phyloP scores from a whole-genome alignment of 148 eudicot genomes.

The Chenopodium quinoa region DNA sequence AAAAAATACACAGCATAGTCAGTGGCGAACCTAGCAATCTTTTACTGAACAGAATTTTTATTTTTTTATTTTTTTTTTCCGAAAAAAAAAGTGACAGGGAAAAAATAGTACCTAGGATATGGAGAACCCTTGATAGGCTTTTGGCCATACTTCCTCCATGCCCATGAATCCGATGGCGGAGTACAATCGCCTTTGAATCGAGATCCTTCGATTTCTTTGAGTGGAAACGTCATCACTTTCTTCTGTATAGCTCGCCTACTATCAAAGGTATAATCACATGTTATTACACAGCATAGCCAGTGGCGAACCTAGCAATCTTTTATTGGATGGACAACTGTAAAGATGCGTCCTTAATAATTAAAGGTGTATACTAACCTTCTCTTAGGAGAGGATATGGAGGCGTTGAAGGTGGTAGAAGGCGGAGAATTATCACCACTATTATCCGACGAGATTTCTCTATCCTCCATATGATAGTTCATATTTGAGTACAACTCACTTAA shows the following conservation, averaged over 20 bases:
- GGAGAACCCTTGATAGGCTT: slow-evolving; percentile 87
- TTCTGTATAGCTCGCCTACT: slow-evolving; percentile 57
- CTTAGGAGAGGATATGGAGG: slow-evolving; percentile 29
- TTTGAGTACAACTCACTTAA: slow-evolving; percentile 23
- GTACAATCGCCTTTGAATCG: slow-evolving; percentile 61
- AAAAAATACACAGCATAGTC: background rate
- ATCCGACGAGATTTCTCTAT: slow-evolving; percentile 33
- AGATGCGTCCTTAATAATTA: background rate
- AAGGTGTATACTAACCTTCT: slow-evolving; percentile 25
- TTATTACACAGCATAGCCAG: background rate
- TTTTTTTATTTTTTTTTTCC: too few species aligned
- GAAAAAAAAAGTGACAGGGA: too few species aligned
- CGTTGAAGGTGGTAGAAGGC: slow-evolving; percentile 24
- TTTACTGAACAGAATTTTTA: too few species aligned
- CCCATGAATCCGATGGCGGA: slow-evolving; percentile 86
- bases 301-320: slow-evolving; percentile 1
- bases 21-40: too few species aligned
- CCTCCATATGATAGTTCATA: slow-evolving; percentile 28
- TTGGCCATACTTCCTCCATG: slow-evolving; percentile 88
- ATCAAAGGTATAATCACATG: background rate
- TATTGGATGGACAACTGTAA: background rate
- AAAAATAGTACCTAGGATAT: slow-evolving; percentile 69
- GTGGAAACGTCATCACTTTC: slow-evolving; percentile 61
- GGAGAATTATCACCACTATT: slow-evolving; percentile 41
- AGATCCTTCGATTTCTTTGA: slow-evolving; percentile 65